Evolutionary conservation across 2,329 filamentous ascomycete species (phyloP).

Genomic region (Neocucurbitaria cava): DNA sequence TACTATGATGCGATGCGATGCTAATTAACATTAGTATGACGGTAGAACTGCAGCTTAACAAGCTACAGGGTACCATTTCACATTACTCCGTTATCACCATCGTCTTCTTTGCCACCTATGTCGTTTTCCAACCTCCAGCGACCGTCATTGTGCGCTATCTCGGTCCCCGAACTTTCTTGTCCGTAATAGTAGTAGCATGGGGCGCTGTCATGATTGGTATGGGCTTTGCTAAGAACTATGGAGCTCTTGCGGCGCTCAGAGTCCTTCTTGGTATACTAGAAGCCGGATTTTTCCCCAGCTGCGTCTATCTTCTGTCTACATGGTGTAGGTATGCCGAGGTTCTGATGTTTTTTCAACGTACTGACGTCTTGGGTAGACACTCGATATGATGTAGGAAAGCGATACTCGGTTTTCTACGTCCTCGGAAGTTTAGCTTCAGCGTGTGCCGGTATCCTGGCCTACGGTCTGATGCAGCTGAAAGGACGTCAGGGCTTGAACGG

Average conservation of each 20-base stretch:
- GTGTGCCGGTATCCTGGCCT: constrained; percentile 73
- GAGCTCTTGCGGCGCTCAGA: constrained; percentile 45
- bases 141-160: constrained; percentile 51
- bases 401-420: constrained; percentile 74
- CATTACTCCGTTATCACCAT: constrained; percentile 66
- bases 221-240: constrained; percentile 49
- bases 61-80: constrained; percentile 36
- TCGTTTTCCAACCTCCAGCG: constrained; percentile 52
- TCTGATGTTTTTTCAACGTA: not conserved
- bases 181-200: constrained; percentile 47
- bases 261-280: constrained; percentile 51
- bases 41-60: constrained; percentile 41
- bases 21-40: constrained; percentile 50
- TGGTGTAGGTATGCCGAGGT: constrained; percentile 34
- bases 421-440: constrained; percentile 71
- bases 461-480: constrained; percentile 70
- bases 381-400: constrained; percentile 71
- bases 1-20: constrained; percentile 5
- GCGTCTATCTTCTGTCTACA: constrained; percentile 54
- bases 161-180: constrained; percentile 48
- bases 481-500: constrained; percentile 58
- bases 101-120: constrained; percentile 55
- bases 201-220: constrained; percentile 55
- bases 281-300: constrained; percentile 51
- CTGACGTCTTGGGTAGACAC: constrained; percentile 34